phyloP scores from a whole-genome alignment of 768 basidiomycete species.

The Obba rivulosa region DNA sequence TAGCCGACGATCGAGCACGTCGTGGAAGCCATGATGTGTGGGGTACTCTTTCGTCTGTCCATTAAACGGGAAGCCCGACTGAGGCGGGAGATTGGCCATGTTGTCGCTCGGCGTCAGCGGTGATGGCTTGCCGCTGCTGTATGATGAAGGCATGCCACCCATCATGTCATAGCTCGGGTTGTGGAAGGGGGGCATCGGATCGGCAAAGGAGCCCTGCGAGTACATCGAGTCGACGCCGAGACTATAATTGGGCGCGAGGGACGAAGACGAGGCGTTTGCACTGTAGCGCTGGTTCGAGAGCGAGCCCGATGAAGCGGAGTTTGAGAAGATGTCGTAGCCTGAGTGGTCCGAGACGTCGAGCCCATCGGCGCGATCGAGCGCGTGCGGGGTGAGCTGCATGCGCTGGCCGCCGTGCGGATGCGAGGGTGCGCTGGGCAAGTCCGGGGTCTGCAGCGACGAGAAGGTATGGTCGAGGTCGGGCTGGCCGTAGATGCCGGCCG shows the following conservation, averaged over 20 bases:
- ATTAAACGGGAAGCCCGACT: slow-evolving; percentile 41
- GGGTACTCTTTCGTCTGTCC: slow-evolving; percentile 50
- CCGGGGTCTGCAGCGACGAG: slow-evolving; percentile 39
- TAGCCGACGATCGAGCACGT: slow-evolving; percentile 57
- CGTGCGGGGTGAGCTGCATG: slow-evolving; percentile 31
- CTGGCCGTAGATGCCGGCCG: slow-evolving; percentile 45
- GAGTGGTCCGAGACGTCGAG: slow-evolving; percentile 55
- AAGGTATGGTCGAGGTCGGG: slow-evolving; percentile 56
- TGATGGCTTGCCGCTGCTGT: slow-evolving; percentile 71
- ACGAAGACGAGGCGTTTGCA: slow-evolving; percentile 66
- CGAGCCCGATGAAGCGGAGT: slow-evolving; percentile 32
- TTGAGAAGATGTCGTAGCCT: slow-evolving; percentile 61
- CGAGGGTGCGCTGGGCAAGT: slow-evolving; percentile 27
- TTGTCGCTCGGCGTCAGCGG: slow-evolving; percentile 69
- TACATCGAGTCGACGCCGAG: slow-evolving; percentile 56
- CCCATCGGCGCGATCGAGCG: slow-evolving; percentile 47
- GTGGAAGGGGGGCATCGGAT: slow-evolving; percentile 54
- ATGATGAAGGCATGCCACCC: slow-evolving; percentile 55
- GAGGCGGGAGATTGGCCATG: slow-evolving; percentile 50
- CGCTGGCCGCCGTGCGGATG: slow-evolving; percentile 28
- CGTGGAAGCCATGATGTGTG: slow-evolving; percentile 45
- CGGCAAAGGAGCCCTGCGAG: slow-evolving; percentile 52
- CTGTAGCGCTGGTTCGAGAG: slow-evolving; percentile 62
- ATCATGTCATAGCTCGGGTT: slow-evolving; percentile 61
- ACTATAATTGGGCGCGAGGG: slow-evolving; percentile 51